Base-by-base conservation (phyloP, 768 basidiomycete genomes). In the Phlebiopsis flavidoalba region DNA sequence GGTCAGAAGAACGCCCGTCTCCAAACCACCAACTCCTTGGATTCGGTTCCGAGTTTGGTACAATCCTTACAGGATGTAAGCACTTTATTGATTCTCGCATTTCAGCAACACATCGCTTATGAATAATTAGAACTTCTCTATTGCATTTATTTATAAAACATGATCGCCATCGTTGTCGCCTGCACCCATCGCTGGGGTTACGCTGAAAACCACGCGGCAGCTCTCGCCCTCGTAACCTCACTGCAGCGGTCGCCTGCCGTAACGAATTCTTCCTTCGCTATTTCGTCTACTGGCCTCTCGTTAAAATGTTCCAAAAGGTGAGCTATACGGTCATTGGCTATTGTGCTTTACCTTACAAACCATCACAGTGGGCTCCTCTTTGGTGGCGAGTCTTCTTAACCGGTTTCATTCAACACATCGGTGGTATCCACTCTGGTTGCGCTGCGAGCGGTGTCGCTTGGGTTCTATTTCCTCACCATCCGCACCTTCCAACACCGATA, bases 251-350 rank as follows among this genome's bases (percentile, higher is more conserved):
- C 57, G 79, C 93, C 24, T 83, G 89, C 77, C 82, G 91, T 21
- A 93, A 93, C 66, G 91, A 93, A 64, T 75, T 91, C 2, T 92
- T 93, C 64, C 87, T 89, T 8, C 86, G 91, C 14, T 71, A 84
- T 37, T 68, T 93, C 11, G 33, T 59, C 58, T 93, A 91, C 69
- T 72, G 85, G 53, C 65, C 85, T 24, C 79, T 89, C 61, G 93
- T 89, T 68, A 87, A 83, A 0, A 71, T 80, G 26, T 91, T 93
- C 64, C 87, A 88, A 19, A 92, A 89, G 80, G 86, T 84, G 64
- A 8, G 72, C 24, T 21, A 45, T 55, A 10, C 19, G 43, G n/a
- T 21, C 37, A 26, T 15, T 14, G 40, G 21, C 54, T 55, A 37
- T 24, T 53, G 62, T 15, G 47, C 24, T 12, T 15, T 8, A 17